These are phyloP conservation scores for Ascocoryne sarcoides DNA, from an alignment of 2,329 filamentous ascomycete species.

Conservation along the genomic window DNA sequence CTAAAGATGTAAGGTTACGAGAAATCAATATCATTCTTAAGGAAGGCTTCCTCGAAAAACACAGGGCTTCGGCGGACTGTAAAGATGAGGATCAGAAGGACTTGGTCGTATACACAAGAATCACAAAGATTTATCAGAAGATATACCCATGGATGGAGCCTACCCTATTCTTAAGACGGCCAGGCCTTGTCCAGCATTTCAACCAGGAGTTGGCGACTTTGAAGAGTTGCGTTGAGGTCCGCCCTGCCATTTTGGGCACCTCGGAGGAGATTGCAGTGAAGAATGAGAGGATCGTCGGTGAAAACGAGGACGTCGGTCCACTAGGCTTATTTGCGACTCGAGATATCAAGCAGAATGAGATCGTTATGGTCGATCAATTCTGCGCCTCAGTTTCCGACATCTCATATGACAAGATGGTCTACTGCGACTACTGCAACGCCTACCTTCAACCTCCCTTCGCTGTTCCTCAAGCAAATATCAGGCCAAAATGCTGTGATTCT, in stretches of 20 bases:
- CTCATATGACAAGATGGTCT: conserved; percentile 5
- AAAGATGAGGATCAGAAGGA: not conserved
- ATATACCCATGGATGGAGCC: conserved; percentile 25
- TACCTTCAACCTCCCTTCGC: conserved; percentile 12
- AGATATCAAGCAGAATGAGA: conserved; percentile 18
- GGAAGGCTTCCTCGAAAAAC: conserved; percentile 6
- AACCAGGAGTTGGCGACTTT: conserved; percentile 10
- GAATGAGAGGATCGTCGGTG: not conserved
- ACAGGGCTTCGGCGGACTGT: conserved; percentile 1
- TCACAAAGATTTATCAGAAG: conserved; percentile 18
- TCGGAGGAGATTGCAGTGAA: not conserved
- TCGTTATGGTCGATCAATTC: conserved; percentile 18
- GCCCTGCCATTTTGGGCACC: conserved; percentile 12
- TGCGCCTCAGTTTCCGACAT: conserved; percentile 12
- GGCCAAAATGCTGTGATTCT: conserved; percentile 15
- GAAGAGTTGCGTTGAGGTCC: conserved; percentile 7
- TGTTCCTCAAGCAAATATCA: not conserved
- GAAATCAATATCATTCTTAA: conserved; percentile 4
- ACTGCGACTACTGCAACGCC: conserved; percentile 24
- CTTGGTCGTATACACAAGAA: conserved; percentile 1
- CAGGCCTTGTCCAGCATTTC: conserved; percentile 11
- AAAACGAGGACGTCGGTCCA: conserved; percentile 20
- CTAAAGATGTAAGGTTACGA: conserved; percentile 10
- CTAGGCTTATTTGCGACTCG: conserved; percentile 22
- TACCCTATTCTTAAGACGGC: conserved; percentile 13